Base-by-base conservation (phyloP, 1,284 basidiomycete species). In the Pseudozyma hubeiensis region DNA sequence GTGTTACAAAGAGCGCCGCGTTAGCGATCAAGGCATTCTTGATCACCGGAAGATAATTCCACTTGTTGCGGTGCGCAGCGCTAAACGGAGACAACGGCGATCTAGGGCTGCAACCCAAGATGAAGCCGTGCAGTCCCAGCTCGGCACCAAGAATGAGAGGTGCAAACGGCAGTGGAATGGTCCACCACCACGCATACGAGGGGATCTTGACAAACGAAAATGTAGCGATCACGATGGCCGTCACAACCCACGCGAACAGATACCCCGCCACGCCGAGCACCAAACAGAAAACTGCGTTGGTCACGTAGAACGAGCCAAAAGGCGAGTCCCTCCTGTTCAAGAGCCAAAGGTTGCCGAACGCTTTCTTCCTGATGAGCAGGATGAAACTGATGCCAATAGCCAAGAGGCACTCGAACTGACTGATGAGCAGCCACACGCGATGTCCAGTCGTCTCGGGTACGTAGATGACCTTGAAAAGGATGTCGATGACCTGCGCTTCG, bases 141-240 rank as follows among this genome's bases (percentile, higher is more conserved):
- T 39, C 56, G 0, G 24, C 41, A 7, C 52, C 48, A 31, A 54
- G 11, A 14, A 56, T n/a, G 16, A 63, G 48, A 10, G 61, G 61
- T 6, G 5, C 14, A 49, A 54, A 64, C 9, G 62, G 62, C 1
- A 44, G 5, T 0, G 62, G 62, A 17, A 64, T 39, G 16, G 43
- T 35, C 62, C 62, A 64, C 48, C 41, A 47, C 54, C 55, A 64
- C 16, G 35, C 49, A 7, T 45, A 44, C 8, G 47, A 40, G 33
- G 49, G 52, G 7, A 16, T 3, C 16, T 37, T 11, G 6, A 44
- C 44, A 31, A 58, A 48, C 30, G 31, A 43, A 17, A 53, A 52
- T 13, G 14, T n/a, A 3, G 41, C 49, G 8, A 33, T 13, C 9
- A 37, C 11, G 11, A 48, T 24, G 5, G 48, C n/a, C 5, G 24